A percentile compares a stretch with the other conserved stretches of the same genome.
Evolutionary conservation across 768 basidiomycete species (phyloP).

Genomic region (Boletus coccyginus): DNA sequence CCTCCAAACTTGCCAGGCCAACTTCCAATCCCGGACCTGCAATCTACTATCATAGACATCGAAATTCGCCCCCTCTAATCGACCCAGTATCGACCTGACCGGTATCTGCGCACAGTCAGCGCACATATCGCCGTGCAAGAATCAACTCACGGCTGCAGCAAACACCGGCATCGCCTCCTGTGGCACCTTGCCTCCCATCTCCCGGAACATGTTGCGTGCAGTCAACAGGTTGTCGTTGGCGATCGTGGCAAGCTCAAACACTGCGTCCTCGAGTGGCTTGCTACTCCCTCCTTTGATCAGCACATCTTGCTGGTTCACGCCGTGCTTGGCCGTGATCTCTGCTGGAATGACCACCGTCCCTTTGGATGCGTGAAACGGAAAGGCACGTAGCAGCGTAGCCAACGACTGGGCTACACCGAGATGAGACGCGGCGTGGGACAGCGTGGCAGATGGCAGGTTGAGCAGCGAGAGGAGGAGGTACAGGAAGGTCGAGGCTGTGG

Average conservation of each 20-base stretch:
- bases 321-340: slow-evolving; percentile 76
- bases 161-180: slow-evolving; percentile 66
- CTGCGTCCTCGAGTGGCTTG: slow-evolving; percentile 68
- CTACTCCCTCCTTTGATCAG: slow-evolving; percentile 54
- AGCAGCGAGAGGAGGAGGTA: slow-evolving; percentile 74
- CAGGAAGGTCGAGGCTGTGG: slow-evolving; percentile 74
- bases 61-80: slow-evolving; percentile 69
- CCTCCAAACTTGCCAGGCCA: slow-evolving; percentile 71
- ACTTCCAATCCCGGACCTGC: slow-evolving; percentile 69
- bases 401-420: slow-evolving; percentile 74
- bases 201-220: slow-evolving; percentile 66
- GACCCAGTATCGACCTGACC: slow-evolving; percentile 57
- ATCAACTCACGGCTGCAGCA: slow-evolving; percentile 58
- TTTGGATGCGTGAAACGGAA: slow-evolving; percentile 73
- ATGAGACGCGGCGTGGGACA: slow-evolving; percentile 81
- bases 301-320: slow-evolving; percentile 77
- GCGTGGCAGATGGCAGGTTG: slow-evolving; percentile 49
- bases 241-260: slow-evolving; percentile 77
- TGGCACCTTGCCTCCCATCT: slow-evolving; percentile 53
- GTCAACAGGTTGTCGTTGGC: slow-evolving; percentile 80
- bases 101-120: slow-evolving; percentile 50
- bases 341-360: slow-evolving; percentile 76
- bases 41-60: slow-evolving; percentile 65
- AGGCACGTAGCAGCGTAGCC: slow-evolving; percentile 65
- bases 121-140: background rate